phyloP scores from a whole-genome alignment of 176 grass and related monocot genomes.

The Carex littledalei region DNA sequence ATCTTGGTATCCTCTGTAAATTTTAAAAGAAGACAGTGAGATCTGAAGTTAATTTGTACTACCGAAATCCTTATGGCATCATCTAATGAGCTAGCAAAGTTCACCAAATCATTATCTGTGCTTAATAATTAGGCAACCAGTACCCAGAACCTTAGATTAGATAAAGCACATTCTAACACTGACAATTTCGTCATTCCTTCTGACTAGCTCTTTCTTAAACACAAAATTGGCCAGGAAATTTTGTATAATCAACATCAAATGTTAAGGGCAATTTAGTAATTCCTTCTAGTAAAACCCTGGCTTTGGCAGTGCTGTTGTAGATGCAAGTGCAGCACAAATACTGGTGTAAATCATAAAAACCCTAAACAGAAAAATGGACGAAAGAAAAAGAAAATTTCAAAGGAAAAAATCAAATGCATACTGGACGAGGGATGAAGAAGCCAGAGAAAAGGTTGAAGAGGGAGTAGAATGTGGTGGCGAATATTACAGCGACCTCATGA shows the following conservation, averaged over 20 bases:
- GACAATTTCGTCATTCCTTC: background rate
- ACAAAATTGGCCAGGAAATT: background rate
- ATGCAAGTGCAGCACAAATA: background rate
- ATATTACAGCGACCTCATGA: conserved; percentile 86
- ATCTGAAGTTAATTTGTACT: background rate
- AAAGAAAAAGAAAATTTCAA: background rate
- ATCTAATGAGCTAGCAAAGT: background rate
- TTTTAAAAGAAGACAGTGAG: conserved; percentile 19
- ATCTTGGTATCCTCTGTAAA: conserved; percentile 82
- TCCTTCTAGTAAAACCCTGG: background rate
- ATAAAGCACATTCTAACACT: background rate
- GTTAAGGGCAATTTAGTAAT: background rate
- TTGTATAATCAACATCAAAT: background rate
- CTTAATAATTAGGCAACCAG: background rate
- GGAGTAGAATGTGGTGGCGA: conserved; percentile 86
- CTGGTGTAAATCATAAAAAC: background rate
- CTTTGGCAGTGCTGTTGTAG: background rate
- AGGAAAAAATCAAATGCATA: conserved; percentile 36
- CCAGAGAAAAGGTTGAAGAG: conserved; percentile 98
- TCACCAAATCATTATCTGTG: background rate
- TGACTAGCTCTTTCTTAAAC: background rate
- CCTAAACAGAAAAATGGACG: background rate
- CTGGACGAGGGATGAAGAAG: conserved; percentile 91
- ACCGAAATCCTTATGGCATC: background rate
- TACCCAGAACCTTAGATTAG: background rate